These are phyloP conservation scores for Trifolium subterraneum DNA, from an alignment of 306 rosid species.

Conservation along the genomic window DNA sequence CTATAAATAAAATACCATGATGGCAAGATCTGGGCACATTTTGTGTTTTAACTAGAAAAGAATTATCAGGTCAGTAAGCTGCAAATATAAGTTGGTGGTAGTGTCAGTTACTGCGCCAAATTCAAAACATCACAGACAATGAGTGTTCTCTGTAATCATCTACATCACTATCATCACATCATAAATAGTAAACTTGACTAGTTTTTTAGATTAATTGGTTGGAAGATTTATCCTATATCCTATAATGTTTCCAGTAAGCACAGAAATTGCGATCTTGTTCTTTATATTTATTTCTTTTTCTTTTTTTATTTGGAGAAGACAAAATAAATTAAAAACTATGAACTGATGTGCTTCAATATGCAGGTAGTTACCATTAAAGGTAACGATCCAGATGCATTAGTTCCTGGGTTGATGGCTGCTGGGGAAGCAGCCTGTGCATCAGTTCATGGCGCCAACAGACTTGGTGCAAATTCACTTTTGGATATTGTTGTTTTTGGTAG, in stretches of 20 bases:
- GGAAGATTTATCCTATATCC: constrained; percentile 17
- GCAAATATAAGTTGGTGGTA: constrained; percentile 21
- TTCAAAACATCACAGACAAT: constrained; percentile 4
- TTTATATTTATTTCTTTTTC: background rate
- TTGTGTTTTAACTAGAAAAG: constrained; percentile 11
- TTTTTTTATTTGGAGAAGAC: background rate
- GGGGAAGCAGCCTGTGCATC: constrained; percentile 97
- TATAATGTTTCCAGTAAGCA: constrained; percentile 2
- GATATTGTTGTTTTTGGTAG: constrained; percentile 94
- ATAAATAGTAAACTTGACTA: constrained; percentile 13
- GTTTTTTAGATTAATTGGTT: constrained; percentile 14
- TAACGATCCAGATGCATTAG: constrained; percentile 66
- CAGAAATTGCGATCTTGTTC: constrained; percentile 12
- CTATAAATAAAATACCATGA: constrained; percentile 9
- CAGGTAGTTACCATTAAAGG: constrained; percentile 84
- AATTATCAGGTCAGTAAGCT: background rate
- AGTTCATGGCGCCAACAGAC: constrained; percentile 94
- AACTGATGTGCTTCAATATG: constrained; percentile 21
- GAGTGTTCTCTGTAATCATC: constrained; percentile 1
- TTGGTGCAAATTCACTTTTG: constrained; percentile 94
- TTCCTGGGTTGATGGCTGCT: constrained; percentile 94
- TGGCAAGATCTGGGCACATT: background rate
- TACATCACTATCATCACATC: background rate
- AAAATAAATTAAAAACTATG: background rate
- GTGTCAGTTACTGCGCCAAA: background rate